Percentiles rank a stretch among this genome's conserved stretches.
phyloP scores from a whole-genome alignment of 2,329 filamentous ascomycete genomes.

The Cladosporium halotolerans region DNA sequence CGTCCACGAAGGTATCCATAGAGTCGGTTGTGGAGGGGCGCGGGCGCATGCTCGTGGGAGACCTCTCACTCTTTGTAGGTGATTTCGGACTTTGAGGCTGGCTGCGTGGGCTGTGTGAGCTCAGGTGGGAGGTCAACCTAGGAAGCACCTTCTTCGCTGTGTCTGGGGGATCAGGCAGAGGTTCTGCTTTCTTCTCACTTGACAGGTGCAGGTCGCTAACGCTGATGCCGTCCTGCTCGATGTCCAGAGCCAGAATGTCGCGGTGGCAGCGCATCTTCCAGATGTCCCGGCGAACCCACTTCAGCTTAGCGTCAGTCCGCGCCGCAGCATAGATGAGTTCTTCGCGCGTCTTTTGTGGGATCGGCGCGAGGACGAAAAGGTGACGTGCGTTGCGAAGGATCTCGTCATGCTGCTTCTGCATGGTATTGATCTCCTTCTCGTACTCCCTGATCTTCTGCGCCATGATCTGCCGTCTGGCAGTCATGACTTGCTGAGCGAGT shows the following conservation, averaged over 20 bases:
- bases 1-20: slow-evolving; percentile 33
- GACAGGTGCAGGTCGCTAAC: slow-evolving; percentile 20
- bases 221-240: slow-evolving; percentile 64
- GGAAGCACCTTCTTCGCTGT: slow-evolving; percentile 21
- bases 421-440: slow-evolving; percentile 66
- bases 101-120: slow-evolving; percentile 12
- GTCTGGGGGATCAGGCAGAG: slow-evolving; percentile 14
- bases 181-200: slow-evolving; percentile 1
- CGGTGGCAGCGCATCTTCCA: slow-evolving; percentile 88
- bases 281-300: slow-evolving; percentile 90
- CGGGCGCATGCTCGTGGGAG: slow-evolving; percentile 3
- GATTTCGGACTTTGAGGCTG: slow-evolving; percentile 23
- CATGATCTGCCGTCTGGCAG: slow-evolving; percentile 77
- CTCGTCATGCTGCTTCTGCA: slow-evolving; percentile 72
- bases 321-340: slow-evolving; percentile 78
- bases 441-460: slow-evolving; percentile 74
- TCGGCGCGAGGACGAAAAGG: slow-evolving; percentile 78
- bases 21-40: slow-evolving; percentile 19
- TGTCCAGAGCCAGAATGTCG: slow-evolving; percentile 77
- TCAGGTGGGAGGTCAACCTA: slow-evolving; percentile 18
- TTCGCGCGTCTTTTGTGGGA: slow-evolving; percentile 84
- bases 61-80: slow-evolving; percentile 12
- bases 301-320: slow-evolving; percentile 77
- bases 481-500: slow-evolving; percentile 79
- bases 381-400: slow-evolving; percentile 86